Base-by-base conservation (phyloP, 805 yeast genomes). In the Candida fluviatilis region DNA sequence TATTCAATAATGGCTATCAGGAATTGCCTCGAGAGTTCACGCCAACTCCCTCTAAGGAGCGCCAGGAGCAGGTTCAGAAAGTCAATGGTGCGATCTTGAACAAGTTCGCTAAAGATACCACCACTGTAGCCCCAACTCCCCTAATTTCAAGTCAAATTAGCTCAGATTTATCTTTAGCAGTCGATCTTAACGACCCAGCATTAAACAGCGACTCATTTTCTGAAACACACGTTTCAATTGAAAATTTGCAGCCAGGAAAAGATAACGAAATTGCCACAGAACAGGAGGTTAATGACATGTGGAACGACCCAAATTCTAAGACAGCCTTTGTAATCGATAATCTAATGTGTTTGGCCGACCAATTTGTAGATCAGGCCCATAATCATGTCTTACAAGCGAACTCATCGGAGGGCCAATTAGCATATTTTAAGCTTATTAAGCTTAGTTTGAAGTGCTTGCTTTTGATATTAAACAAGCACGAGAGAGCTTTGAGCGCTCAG, bases 391-490 rank as follows among this genome's bases (percentile, higher is more conserved):
- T 46, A 4, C 23, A 35, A 12, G 41, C 57, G 4, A 37, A 40
- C 11, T 42, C 55, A 0, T 43, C 46, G n/a, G 35, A 36, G 4
- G 59, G 61, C 1, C 18, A 49, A 3, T 30, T 46, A 13, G 44
- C 43, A 19, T 63, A 67, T 42, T 50, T 50, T 33, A 53, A 50
- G 23, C 42, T 61, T 42, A 55, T 71, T 24, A 64, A 58, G 38
- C 41, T 62, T 3, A 49, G 73, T 15, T 48, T 73, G 21, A 62
- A 64, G 25, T 53, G 69, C n/a, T 44, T 73, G 3, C 43, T 63
- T 12, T 50, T 64, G 13, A 42, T 70, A 0, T 18, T 62, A 3
- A 50, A 50, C 14, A 52, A 57, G 30, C 71, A 67, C 44, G 40
- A 48, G 10, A 39, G 42, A 1, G 14, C 34, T 2, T 40, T 76